Conservation (phyloP, 192 early-diverging fungal genomes). For the Lobosporangium transversale region DNA sequence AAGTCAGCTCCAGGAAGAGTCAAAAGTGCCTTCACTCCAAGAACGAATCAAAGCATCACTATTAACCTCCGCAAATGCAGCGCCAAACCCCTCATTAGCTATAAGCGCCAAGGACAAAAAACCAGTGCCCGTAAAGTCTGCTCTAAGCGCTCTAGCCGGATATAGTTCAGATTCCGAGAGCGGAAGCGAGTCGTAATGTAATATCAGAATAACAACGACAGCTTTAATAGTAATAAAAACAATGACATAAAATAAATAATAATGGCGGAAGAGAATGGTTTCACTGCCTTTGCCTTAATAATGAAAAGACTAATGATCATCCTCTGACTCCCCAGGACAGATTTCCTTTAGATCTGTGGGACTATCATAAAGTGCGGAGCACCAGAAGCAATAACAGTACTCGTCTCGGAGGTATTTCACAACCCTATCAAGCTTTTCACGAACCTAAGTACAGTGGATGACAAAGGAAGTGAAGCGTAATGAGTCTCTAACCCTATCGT, state of each 20-base stretch:
- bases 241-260: neutral
- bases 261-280: no score
- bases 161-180: conserved; percentile 59
- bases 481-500: no score
- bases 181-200: conserved; percentile 46
- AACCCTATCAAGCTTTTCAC: conserved; percentile 60
- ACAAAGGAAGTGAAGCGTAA: no score
- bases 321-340: conserved; percentile 71
- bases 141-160: conserved; percentile 51
- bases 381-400: conserved; percentile 78
- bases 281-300: neutral
- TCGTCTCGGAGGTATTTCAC: conserved; percentile 60
- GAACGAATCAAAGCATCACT: conserved; percentile 42
- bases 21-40: neutral
- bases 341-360: conserved; percentile 60
- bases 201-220: no score
- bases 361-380: conserved; percentile 62
- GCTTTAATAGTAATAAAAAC: no score
- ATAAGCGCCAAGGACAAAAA: neutral
- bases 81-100: neutral
- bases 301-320: conserved; percentile 60
- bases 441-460: conserved; percentile 30
- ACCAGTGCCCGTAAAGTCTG: conserved; percentile 17
- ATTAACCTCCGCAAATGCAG: conserved; percentile 15
- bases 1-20: neutral